Evolutionary conservation across 371 early-diverging fungal species (phyloP).

Genomic region (Mucor saturninus): DNA sequence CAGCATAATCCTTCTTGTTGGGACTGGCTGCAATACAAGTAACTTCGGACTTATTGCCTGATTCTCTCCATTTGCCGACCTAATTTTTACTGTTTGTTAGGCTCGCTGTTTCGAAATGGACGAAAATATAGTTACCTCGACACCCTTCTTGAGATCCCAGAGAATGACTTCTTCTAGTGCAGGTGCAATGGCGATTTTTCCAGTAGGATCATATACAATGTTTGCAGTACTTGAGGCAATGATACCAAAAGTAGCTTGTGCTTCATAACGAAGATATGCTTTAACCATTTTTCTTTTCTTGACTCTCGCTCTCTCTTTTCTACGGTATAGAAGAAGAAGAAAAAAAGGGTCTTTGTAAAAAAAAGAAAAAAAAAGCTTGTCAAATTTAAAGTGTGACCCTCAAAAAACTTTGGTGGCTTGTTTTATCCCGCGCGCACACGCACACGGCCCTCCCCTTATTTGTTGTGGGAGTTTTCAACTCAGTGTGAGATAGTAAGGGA

Average conservation of each 20-base stretch:
- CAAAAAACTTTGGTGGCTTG: conserved; percentile 3
- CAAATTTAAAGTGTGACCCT: conserved; percentile 1
- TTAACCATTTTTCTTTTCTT: conserved; percentile 57
- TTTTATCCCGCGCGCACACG: background rate
- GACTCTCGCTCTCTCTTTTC: too few relatives aligned
- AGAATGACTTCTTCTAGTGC: conserved; percentile 83
- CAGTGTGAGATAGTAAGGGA: too few relatives aligned
- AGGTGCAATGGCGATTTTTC: conserved; percentile 76
- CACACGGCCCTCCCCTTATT: background rate
- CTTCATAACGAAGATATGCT: conserved; percentile 87
- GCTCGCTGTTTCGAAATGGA: too few relatives aligned
- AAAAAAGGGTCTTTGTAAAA: background rate
- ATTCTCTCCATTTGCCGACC: conserved; percentile 76
- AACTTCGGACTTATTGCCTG: conserved; percentile 80
- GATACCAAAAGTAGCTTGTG: conserved; percentile 81
- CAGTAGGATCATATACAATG: conserved; percentile 71
- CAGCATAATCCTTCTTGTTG: conserved; percentile 73
- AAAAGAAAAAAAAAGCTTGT: conserved; percentile 2
- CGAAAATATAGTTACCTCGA: conserved; percentile 47
- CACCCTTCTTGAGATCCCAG: conserved; percentile 90
- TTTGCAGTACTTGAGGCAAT: conserved; percentile 75
- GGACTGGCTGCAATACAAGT: conserved; percentile 74
- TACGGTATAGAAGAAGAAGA: background rate
- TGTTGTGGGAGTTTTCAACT: too few relatives aligned
- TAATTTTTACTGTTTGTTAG: conserved; percentile 20